A percentile compares a stretch with the other conserved stretches of the same genome.
Conservation (phyloP, 2,329 filamentous ascomycete species). For the Hypoxylon sp. region DNA sequence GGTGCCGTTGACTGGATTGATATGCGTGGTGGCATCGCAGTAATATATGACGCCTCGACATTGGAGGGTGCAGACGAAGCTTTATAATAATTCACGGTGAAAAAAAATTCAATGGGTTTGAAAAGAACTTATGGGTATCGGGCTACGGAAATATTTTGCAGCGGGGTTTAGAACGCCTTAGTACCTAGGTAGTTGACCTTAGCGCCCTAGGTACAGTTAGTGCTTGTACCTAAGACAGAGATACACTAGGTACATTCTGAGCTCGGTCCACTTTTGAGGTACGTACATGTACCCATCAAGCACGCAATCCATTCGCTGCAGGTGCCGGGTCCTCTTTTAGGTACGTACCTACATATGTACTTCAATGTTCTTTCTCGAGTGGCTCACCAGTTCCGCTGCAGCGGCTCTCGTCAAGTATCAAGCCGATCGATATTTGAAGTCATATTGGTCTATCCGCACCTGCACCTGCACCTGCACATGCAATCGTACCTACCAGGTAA, state of each 20-base stretch:
- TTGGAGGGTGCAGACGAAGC: constrained; percentile 31
- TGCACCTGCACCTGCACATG: constrained; percentile 7
- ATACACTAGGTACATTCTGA: neutral
- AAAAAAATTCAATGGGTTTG: constrained; percentile 24
- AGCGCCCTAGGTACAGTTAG: neutral
- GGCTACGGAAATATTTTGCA: constrained; percentile 22
- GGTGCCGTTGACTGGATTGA: constrained; percentile 34
- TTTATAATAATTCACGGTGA: constrained; percentile 22
- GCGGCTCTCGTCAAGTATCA: constrained; percentile 3
- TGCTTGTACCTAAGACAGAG: neutral
- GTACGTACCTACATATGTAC: neutral
- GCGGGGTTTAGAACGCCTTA: no score
- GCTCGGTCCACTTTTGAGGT: neutral
- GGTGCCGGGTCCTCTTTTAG: neutral
- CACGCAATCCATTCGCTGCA: neutral
- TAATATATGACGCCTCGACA: constrained; percentile 27
- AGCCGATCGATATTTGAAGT: neutral
- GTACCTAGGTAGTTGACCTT: neutral
- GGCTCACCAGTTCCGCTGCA: constrained; percentile 5
- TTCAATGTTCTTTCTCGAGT: neutral
- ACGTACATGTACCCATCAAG: neutral
- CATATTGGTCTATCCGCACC: neutral
- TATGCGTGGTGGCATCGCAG: constrained; percentile 49
- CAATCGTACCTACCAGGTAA: no score
- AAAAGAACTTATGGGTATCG: constrained; percentile 11